Evolutionary conservation across 2,329 filamentous ascomycete genomes (phyloP), one percentile per base, ranked within the genome.

Genomic region (Apiospora pterosperma): DNA sequence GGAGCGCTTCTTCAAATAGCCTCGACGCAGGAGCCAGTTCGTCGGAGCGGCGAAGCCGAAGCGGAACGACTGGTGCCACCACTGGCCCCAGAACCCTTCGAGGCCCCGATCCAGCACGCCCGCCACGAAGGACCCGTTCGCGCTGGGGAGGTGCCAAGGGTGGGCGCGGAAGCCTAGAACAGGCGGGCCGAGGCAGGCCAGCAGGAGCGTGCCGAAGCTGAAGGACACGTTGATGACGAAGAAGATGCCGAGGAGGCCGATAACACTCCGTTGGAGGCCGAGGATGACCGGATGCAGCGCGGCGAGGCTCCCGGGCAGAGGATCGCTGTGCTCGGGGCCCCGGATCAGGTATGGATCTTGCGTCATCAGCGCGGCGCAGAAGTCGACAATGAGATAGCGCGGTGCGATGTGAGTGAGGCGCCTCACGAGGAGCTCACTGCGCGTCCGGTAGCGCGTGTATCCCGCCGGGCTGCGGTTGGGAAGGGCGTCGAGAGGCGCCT

Each of bases 11-110:
- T 67, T 69, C 65, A 87, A 60, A 69, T 81, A 74, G 21, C 82
- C 77, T 44, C 66, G 62, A 66, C 75, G 69, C 10, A 76, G 74
- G 64, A 90, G 70, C 71, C 80, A 85, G 2, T 76, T 76, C 0
- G 84, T 79, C 0, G 90, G 89, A 4, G 88, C 84, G 42, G 85
- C 78, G 72, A 95, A 93, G 2, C 86, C 88, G 63, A 88, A 84
- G 0, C 93, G 90, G 78, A 97, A 96, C 3, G 90, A 89, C 77
- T 97, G 94, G 76, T 98, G 95, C 95, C 95, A 97, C 84, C 88
- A 95, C 25, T 82, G 83, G 55, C 91, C 89, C 95, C 95, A 98
- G 78, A 90, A 91, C 0, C 93, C 94, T 0, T 86, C 84, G 2
- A 97, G 81, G 0, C 95, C 94, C 65, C 87, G 82, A 67, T 93